Evolutionary conservation across 495 filamentous ascomycete genomes (phyloP).

Genomic region (Tuber melanosporum): DNA sequence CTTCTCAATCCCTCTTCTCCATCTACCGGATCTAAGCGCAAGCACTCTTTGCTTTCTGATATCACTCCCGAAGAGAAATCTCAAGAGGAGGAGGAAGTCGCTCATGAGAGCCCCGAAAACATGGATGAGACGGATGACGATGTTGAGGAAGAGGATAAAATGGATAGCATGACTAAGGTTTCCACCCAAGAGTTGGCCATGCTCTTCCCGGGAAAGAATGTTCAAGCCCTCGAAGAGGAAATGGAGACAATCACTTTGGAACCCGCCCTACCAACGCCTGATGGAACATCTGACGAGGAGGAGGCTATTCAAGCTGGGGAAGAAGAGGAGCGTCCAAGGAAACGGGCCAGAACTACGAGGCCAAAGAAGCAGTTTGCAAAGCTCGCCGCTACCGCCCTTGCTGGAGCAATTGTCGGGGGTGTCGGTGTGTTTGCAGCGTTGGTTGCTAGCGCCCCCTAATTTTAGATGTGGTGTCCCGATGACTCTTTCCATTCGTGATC

Average conservation of each 20-base stretch:
- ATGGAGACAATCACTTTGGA: slow-evolving; percentile 3
- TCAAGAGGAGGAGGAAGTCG: background rate
- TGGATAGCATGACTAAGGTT: background rate
- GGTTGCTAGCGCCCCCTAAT: slow-evolving; percentile 40
- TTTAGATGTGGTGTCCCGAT: background rate
- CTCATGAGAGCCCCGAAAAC: background rate
- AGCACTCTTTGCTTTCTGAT: slow-evolving; percentile 26
- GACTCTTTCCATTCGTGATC: background rate
- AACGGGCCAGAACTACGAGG: slow-evolving; percentile 25
- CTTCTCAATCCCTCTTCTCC: slow-evolving; percentile 35
- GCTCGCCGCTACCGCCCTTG: slow-evolving; percentile 47
- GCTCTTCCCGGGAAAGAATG: background rate
- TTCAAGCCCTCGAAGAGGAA: background rate
- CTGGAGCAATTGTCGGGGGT: slow-evolving; percentile 48
- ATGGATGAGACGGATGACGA: slow-evolving; percentile 34
- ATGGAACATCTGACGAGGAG: slow-evolving; percentile 17
- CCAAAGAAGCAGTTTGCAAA: slow-evolving; percentile 37
- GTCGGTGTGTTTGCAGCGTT: slow-evolving; percentile 50
- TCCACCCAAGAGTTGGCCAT: background rate
- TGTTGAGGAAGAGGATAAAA: slow-evolving; percentile 19
- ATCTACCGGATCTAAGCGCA: slow-evolving; percentile 26
- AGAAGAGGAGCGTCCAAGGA: slow-evolving; percentile 27
- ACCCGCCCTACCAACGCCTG: slow-evolving; percentile 7
- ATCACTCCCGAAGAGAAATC: slow-evolving; percentile 19
- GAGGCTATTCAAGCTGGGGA: slow-evolving; percentile 13